Evolutionary conservation across 2,329 filamentous ascomycete genomes (phyloP).

Genomic region (Lasiodiplodia sp.): DNA sequence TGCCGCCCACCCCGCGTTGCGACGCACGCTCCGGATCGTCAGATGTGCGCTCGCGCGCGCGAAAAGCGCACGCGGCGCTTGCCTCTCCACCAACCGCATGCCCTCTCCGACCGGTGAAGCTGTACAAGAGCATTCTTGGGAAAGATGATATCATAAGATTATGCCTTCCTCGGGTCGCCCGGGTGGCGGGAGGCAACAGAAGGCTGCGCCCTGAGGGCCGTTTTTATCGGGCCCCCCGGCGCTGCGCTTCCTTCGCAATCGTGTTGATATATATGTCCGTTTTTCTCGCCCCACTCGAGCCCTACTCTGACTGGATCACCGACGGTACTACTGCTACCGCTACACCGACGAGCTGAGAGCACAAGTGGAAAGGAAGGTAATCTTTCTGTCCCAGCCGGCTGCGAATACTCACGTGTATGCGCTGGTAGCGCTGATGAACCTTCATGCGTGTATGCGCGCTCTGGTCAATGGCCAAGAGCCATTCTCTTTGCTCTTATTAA

Average conservation of each 20-base stretch:
- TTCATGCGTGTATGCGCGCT: background rate
- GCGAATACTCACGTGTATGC: background rate
- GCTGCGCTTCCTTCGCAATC: no score
- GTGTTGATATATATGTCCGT: background rate
- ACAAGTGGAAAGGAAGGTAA: constrained; percentile 22
- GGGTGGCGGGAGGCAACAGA: background rate
- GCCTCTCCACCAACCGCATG: constrained; percentile 16
- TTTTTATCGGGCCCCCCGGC: background rate
- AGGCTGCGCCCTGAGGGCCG: no score
- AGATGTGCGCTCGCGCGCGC: constrained; percentile 12
- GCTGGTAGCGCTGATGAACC: background rate
- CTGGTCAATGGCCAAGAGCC: no score
- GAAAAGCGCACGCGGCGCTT: background rate
- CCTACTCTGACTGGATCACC: constrained; percentile 8
- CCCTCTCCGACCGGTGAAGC: constrained; percentile 22
- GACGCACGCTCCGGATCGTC: constrained; percentile 18
- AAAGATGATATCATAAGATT: constrained; percentile 25
- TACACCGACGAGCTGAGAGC: constrained; percentile 14
- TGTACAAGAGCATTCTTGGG: constrained; percentile 25
- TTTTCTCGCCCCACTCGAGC: background rate
- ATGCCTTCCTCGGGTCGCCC: background rate
- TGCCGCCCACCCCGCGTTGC: background rate
- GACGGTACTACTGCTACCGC: constrained; percentile 21
- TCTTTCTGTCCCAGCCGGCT: constrained; percentile 12
- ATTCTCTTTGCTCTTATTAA: constrained; percentile 3